Evolutionary conservation across 768 basidiomycete species (phyloP).

Genomic region (Roridomyces roridus): DNA sequence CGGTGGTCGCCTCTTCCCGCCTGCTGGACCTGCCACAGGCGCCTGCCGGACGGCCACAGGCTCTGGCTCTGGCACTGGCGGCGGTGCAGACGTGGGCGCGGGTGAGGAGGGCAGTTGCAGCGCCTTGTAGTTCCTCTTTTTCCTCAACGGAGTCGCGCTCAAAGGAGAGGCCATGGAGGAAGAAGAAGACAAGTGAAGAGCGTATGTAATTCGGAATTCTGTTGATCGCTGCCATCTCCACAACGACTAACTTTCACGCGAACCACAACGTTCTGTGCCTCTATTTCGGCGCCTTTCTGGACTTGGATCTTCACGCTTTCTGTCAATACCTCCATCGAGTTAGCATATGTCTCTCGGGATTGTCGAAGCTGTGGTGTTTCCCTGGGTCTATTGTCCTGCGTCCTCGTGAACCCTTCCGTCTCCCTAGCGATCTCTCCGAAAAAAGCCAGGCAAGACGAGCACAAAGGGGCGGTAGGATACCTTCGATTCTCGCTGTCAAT

Average conservation of each 20-base stretch:
- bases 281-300: background rate
- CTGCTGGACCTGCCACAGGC: constrained; percentile 48
- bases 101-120: constrained; percentile 70
- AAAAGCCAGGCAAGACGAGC: too few relatives aligned
- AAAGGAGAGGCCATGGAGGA: constrained; percentile 59
- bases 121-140: constrained; percentile 92
- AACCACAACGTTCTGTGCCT: too few relatives aligned
- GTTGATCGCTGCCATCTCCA: background rate
- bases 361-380: too few relatives aligned
- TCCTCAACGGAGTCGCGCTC: constrained; percentile 71
- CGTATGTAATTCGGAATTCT: background rate
- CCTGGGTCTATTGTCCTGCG: too few relatives aligned
- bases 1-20: constrained; percentile 75
- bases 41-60: constrained; percentile 56
- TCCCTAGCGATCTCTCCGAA: too few relatives aligned
- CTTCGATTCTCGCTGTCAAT: too few relatives aligned
- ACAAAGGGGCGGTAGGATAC: too few relatives aligned
- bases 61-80: constrained; percentile 40
- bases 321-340: too few relatives aligned
- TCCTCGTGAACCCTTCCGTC: too few relatives aligned
- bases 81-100: constrained; percentile 43
- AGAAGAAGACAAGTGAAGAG: background rate
- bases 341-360: too few relatives aligned
- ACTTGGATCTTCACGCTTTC: too few relatives aligned
- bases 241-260: background rate